Evolutionary conservation across 345 rosid genomes (phyloP).

Genomic region (Eucalyptus sp.): DNA sequence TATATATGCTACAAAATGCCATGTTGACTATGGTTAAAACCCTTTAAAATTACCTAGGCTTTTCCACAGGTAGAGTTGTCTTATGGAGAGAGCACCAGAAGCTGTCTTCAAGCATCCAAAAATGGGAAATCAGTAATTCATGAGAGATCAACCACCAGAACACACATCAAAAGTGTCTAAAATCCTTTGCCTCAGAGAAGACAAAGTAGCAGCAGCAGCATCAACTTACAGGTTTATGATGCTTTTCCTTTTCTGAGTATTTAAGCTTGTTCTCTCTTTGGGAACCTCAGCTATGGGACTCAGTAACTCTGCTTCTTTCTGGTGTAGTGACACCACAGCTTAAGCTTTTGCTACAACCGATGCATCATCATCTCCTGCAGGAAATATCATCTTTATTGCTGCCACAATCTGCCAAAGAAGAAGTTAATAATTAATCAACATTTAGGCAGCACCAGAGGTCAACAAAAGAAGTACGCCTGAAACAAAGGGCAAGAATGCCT

Average conservation of each 20-base stretch:
- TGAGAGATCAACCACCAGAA: no score
- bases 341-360: background rate
- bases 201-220: constrained; percentile 14
- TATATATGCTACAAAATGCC: no score
- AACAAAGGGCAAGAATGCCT: no score
- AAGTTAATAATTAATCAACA: no score
- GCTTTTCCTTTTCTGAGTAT: constrained; percentile 62
- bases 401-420: background rate
- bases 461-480: background rate
- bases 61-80: no score
- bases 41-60: no score
- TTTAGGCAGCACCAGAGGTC: background rate
- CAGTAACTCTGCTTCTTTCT: constrained; percentile 22
- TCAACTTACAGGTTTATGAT: constrained; percentile 63
- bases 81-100: no score
- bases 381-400: background rate
- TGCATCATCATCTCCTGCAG: background rate
- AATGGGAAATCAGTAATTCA: no score
- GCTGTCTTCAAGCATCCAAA: no score
- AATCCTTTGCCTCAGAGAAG: no score
- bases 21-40: no score
- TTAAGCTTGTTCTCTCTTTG: constrained; percentile 38
- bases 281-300: constrained; percentile 63
- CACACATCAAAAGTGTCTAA: no score
- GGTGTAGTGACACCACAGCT: constrained; percentile 2